These are phyloP conservation scores for Dimargaris verticillata DNA, from an alignment of 192 early-diverging fungal species.

Conservation along the genomic window DNA sequence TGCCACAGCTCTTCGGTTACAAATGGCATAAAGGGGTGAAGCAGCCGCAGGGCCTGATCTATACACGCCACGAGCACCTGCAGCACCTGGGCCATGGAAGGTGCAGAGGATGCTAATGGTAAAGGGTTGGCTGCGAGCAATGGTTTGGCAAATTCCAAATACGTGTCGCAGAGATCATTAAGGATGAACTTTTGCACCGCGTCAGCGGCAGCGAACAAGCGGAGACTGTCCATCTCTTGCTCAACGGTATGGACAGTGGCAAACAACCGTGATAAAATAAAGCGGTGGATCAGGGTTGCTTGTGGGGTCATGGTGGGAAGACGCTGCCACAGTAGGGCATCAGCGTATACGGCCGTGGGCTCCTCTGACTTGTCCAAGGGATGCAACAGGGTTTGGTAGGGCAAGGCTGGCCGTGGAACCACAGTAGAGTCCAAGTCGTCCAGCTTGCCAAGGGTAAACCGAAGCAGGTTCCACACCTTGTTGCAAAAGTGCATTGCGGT, in stretches of 20 bases:
- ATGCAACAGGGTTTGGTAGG: constrained; percentile 16
- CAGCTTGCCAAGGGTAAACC: constrained; percentile 85
- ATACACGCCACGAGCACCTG: constrained; percentile 89
- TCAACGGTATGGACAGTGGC: constrained; percentile 58
- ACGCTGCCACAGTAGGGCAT: neutral
- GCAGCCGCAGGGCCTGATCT: constrained; percentile 71
- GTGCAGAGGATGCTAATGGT: neutral
- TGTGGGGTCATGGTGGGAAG: too few species aligned
- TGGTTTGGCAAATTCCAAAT: constrained; percentile 87
- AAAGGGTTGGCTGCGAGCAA: constrained; percentile 47
- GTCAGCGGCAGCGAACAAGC: constrained; percentile 82
- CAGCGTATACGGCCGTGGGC: neutral
- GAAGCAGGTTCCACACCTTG: constrained; percentile 97
- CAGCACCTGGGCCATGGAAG: constrained; percentile 41
- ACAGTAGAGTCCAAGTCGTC: constrained; percentile 61
- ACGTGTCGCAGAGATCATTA: constrained; percentile 92
- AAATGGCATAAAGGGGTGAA: constrained; percentile 98
- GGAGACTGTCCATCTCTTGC: constrained; percentile 55
- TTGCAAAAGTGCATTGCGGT: constrained; percentile 99
- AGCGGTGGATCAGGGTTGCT: constrained; percentile 75
- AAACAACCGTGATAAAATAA: constrained; percentile 86
- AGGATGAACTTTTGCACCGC: constrained; percentile 86
- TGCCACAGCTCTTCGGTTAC: constrained; percentile 98
- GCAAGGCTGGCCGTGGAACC: constrained; percentile 33
- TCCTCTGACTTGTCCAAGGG: neutral